phyloP scores from a whole-genome alignment of 208 protist genomes.

The Trypanosoma cruzi region DNA sequence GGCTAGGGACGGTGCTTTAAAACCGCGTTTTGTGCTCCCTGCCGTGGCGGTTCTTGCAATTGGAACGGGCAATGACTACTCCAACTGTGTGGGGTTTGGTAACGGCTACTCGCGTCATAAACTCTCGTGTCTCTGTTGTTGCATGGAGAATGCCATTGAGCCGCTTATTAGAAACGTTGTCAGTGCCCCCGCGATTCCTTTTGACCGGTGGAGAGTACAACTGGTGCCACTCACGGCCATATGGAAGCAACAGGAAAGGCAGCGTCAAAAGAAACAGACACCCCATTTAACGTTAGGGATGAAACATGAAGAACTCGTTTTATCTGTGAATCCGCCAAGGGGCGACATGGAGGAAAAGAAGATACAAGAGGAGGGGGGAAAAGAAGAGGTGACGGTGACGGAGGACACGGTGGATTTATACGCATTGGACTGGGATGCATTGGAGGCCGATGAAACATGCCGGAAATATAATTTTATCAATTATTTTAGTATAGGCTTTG shows the following conservation, averaged over 20 bases:
- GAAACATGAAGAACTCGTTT: neutral
- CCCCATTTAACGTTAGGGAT: neutral
- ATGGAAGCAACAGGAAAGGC: conserved; percentile 24
- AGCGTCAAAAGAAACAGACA: neutral
- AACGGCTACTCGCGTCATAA: conserved; percentile 39
- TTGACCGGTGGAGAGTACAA: conserved; percentile 74
- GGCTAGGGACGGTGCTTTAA: neutral
- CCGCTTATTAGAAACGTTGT: conserved; percentile 40
- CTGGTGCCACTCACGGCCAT: conserved; percentile 64
- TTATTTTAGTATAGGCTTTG: conserved; percentile 84
- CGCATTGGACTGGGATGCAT: conserved; percentile 55
- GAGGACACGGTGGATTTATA: conserved; percentile 17
- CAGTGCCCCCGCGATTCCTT: conserved; percentile 51
- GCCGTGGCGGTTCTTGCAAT: conserved; percentile 75
- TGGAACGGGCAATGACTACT: conserved; percentile 88
- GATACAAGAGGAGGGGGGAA: neutral
- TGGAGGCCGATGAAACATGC: conserved; percentile 24
- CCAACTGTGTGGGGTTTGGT: conserved; percentile 81
- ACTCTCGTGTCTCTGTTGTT: conserved; percentile 25
- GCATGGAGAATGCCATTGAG: conserved; percentile 33
- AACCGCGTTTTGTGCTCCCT: conserved; percentile 34
- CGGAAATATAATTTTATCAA: conserved; percentile 61
- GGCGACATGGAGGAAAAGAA: neutral
- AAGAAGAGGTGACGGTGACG: conserved; percentile 10
- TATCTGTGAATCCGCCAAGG: neutral